Conservation (phyloP, 75 land plant species). For the Chamaecyparis obtusa region DNA sequence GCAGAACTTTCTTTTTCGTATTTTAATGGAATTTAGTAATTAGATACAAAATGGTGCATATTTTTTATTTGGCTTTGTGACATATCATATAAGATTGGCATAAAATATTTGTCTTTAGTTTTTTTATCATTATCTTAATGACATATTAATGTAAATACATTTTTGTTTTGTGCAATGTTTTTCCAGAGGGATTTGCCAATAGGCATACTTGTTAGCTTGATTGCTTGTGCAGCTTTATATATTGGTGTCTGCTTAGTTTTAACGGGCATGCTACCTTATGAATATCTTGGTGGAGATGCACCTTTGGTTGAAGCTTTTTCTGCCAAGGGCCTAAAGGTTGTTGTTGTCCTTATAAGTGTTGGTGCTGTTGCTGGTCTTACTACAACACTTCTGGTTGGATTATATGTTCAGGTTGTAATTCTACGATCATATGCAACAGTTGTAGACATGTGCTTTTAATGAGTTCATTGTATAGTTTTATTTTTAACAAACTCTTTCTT, state of each 20-base stretch:
- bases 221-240: slow-evolving; percentile 73
- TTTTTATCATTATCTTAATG: neutral
- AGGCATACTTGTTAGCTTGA: slow-evolving; percentile 84
- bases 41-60: neutral
- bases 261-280: slow-evolving; percentile 97
- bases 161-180: neutral
- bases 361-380: slow-evolving; percentile 95
- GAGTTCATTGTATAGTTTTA: slow-evolving; percentile 7
- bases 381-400: slow-evolving; percentile 91
- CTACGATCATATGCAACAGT: neutral
- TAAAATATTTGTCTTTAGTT: neutral
- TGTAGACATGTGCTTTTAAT: neutral
- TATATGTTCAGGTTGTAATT: slow-evolving; percentile 92
- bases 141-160: neutral
- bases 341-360: slow-evolving; percentile 73
- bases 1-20: neutral
- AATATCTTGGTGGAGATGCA: slow-evolving; percentile 79
- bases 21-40: neutral
- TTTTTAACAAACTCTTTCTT: neutral
- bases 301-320: slow-evolving; percentile 83
- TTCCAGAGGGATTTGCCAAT: slow-evolving; percentile 92
- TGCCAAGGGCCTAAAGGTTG: slow-evolving; percentile 62
- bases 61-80: neutral
- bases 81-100: neutral
- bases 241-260: slow-evolving; percentile 88